Evolutionary conservation across 2,329 filamentous ascomycete genomes (phyloP), one percentile per base, ranked within the genome.

Genomic region (Paecilomyces sp.): DNA sequence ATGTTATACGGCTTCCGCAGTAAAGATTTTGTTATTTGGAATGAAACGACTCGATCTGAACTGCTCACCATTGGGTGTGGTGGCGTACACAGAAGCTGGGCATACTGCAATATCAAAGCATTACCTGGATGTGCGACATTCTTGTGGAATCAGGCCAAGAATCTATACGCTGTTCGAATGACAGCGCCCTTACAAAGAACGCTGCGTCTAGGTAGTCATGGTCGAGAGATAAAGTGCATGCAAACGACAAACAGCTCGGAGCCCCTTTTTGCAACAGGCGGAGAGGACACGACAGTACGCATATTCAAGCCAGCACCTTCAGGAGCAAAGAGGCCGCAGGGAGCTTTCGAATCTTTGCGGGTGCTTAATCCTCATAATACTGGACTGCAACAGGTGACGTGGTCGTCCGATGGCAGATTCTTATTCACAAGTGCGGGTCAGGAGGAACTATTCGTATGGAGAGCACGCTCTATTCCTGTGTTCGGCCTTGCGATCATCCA

Each of bases 391-490:
- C 83, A 87, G 62, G 78, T 96, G 0, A 83, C 83, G 61, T 97
- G 91, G 90, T 85, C 89, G 1, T 70, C 73, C 0, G 81, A 84
- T 54, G 84, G 88, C 1, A 73, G 79, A 1, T 89, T 88, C 66
- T 83, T 99, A 2, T 89, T 97, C 71, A 96, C 90, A 64, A 92
- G 91, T 67, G 91, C 85, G 5, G 94, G 92, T 0, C 88, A 86
- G 62, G 93, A 97, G 71, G 93, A 99, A 73, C 88, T 97, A 63
- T 93, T 88, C 66, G 83, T 92, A 11, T 99, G 94, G 93, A 82
- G 84, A 50, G 73, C 93, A 34, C 79, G 78, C 54, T 68, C 70
- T 11, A 71, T 89, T 6, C 79, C 85, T 28, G 77, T 80, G 1
- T 75, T 84, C 59, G 78, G 76, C 2, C 66, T 85, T 9, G 82